A percentile compares a stretch with the other conserved stretches of the same genome.
Evolutionary conservation across 164 flowering plant genomes (phyloP).

Genomic region (Cinnamomum chago): DNA sequence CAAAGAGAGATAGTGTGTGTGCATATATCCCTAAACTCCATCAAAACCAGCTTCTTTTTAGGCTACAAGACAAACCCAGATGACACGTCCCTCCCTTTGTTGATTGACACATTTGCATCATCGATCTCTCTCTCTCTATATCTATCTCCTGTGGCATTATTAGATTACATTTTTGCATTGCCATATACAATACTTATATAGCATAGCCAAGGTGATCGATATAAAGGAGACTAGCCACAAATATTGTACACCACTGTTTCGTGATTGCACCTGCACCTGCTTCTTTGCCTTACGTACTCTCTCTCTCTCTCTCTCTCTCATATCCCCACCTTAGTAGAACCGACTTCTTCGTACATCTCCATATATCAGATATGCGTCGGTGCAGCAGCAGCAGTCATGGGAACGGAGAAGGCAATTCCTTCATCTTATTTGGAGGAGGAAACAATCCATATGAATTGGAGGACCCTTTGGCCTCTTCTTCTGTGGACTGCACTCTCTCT

Average conservation of each 20-base stretch:
- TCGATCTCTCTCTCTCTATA: background rate
- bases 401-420: constrained; percentile 29
- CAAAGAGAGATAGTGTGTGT: background rate
- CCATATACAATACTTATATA: no score
- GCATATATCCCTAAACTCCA: background rate
- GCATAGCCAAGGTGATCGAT: no score
- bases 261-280: background rate
- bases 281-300: background rate
- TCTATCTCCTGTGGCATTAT: background rate
- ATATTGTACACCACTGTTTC: background rate
- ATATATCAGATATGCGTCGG: constrained; percentile 35
- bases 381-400: constrained; percentile 34
- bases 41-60: background rate
- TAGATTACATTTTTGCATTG: no score
- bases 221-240: no score
- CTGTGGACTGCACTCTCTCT: constrained; percentile 96
- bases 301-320: background rate
- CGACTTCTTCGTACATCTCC: background rate
- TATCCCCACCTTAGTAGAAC: background rate
- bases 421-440: constrained; percentile 46
- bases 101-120: background rate
- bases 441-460: background rate
- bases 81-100: background rate
- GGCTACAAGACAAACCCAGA: background rate
- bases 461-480: constrained; percentile 31